Evolutionary conservation across 2,329 filamentous ascomycete genomes (phyloP), one percentile per base, ranked within the genome.

Genomic region (Grosmannia clavigera): DNA sequence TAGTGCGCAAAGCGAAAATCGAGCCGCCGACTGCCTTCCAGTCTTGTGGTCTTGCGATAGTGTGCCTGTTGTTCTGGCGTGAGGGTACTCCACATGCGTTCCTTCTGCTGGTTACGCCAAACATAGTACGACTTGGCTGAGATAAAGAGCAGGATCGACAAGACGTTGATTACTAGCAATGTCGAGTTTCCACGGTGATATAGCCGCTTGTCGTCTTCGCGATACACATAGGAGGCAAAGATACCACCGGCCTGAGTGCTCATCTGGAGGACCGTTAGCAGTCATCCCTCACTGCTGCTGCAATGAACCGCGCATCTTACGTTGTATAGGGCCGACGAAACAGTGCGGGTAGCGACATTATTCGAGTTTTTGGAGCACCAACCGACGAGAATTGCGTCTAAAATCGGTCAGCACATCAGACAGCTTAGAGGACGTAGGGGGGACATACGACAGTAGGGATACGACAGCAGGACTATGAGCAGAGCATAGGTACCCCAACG

Each of bases 371-470:
- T 76, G 5, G 79, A 82, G 2, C 76, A 79, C 74, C 81, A 81
- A 0, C 78, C 82, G 0, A 84, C 82, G 2, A 84, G 70, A 33
- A 85, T 80, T 0, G 83, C 81, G 66, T 85, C 77, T 63, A 54
- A 5, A 52, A 1, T 2, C 12, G 22, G 35, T 33, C 6, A 19
- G 22, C 4, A 25, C 12, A 54, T 19, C 10, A 19, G 27, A 9
- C 19, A 11, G 2, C 5, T 38, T 5, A 43, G 58, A 48, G 40
- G 19, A 1, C 1, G 25, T 11, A 29, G 25, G n/a, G 14, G 2
- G 14, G 22, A 59, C 58, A 7, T 16, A 61, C 59, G 59, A 62
- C 73, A 78, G 66, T 83, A 83, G 0, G 81, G 81, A 59, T 81
- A 81, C 0, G 76, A 77, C 0, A 80, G 68, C 0, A 83, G 67